A percentile compares a stretch with the other conserved stretches of the same genome.
Conservation (phyloP, 768 basidiomycete genomes). For the Podaxis mareebaensis region DNA sequence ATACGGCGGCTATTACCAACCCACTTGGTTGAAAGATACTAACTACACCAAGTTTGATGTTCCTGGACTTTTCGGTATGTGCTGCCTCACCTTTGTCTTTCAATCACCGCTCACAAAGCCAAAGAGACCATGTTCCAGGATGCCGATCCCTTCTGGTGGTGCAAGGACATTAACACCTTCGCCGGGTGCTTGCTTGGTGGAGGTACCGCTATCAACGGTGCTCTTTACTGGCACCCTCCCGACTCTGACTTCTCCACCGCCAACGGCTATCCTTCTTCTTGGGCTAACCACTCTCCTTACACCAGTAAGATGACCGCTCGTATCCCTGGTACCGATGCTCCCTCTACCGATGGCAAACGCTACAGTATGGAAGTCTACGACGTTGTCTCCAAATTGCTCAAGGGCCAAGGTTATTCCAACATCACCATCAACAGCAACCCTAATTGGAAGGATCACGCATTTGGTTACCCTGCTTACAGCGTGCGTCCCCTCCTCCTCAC, state of each 20-base stretch:
- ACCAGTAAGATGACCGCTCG: constrained; percentile 49
- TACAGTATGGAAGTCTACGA: constrained; percentile 53
- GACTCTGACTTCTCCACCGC: constrained; percentile 49
- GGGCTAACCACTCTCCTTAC: constrained; percentile 53
- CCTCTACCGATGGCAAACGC: constrained; percentile 59
- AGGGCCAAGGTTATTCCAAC: constrained; percentile 48
- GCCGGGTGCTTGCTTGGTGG: constrained; percentile 67
- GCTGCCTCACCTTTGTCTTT: neutral
- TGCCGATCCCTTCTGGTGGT: constrained; percentile 61
- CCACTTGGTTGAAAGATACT: constrained; percentile 37
- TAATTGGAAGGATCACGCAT: constrained; percentile 58
- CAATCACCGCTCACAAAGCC: neutral
- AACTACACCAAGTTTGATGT: constrained; percentile 59
- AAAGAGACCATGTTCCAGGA: constrained; percentile 64
- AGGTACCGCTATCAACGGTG: constrained; percentile 64
- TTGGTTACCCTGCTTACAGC: constrained; percentile 51
- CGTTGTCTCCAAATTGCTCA: constrained; percentile 46
- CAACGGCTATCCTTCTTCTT: constrained; percentile 55
- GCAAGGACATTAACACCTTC: constrained; percentile 63
- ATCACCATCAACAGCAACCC: constrained; percentile 58
- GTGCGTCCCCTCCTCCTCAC: constrained; percentile 25
- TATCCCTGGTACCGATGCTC: constrained; percentile 56
- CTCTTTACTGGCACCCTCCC: constrained; percentile 58
- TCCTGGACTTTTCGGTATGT: constrained; percentile 54
- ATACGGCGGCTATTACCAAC: constrained; percentile 59